Base-by-base conservation (phyloP, 164 flowering plant genomes). In the Santalum album region DNA sequence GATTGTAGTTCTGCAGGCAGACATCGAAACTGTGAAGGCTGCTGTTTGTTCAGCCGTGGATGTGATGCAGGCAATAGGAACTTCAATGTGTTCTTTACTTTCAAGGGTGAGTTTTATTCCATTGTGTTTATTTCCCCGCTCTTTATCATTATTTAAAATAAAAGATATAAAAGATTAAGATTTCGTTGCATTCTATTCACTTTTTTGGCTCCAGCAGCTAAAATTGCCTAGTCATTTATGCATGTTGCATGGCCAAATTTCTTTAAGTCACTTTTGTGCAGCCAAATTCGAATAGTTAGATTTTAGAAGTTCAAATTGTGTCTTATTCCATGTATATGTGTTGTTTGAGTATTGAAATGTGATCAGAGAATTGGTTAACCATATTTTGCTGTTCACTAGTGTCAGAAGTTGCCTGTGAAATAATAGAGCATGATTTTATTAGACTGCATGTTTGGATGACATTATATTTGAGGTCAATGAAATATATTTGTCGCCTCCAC, bases 1-100 rank as follows among this genome's bases (percentile, higher is more conserved):
- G 19, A 51, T 35, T 53, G 14, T 35, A 27, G 12, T 55, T 71
- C 57, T 67, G 14, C 87, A 87, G 98, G 91, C 77, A 62, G 87
- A 86, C 61, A 58, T 74, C 39, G 74, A 72, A 46, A 68, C 78
- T 23, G 64, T 91, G 57, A 83, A 81, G 71, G 55, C 64, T 54
- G 89, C 87, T 54, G 55, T 88, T 36, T 71, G 74, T 74, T 81
- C 94, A 49, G 94, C 94, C 32, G 76, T 80, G 62, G 91, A 84
- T 65, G 83, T 83, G 54, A 83, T 88, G 87, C 96, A 84, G 68
- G 77, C 82, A 44, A 86, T 80, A 78, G 90, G 82, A 59, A 75
- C 85, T 43, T 77, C 95, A 25, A 70, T 86, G 17, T 68, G 78
- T 59, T 76, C 75, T 54, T 59, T 80, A 60, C 85, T 78, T 20